Evolutionary conservation across 2,329 filamentous ascomycete genomes (phyloP).

Genomic region (Apiospora aurea): DNA sequence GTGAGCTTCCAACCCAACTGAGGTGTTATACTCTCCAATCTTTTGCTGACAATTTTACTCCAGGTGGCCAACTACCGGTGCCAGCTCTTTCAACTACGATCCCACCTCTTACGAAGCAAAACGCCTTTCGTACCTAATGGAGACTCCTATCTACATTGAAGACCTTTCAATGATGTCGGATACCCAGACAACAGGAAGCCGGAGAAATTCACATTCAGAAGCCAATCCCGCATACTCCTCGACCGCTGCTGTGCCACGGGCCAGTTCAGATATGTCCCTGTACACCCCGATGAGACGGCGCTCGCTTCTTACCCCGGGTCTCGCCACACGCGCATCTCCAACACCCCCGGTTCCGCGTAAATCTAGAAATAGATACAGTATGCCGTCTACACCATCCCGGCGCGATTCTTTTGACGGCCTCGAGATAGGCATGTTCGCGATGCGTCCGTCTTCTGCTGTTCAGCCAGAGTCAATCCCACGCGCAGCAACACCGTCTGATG

Average conservation of each 20-base stretch:
- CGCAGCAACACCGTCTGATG: constrained; percentile 59
- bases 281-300: constrained; percentile 43
- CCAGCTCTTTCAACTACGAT: constrained; percentile 53
- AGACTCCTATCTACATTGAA: constrained; percentile 44
- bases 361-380: constrained; percentile 32
- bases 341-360: constrained; percentile 27
- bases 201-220: constrained; percentile 46
- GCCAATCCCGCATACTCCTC: constrained; percentile 26
- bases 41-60: constrained; percentile 10
- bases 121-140: constrained; percentile 49
- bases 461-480: constrained; percentile 39
- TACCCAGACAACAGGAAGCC: constrained; percentile 43
- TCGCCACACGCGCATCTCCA: constrained; percentile 39
- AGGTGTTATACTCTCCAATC: constrained; percentile 21
- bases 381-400: constrained; percentile 35
- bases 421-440: constrained; percentile 26
- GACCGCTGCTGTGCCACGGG: constrained; percentile 43
- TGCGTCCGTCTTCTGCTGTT: constrained; percentile 8
- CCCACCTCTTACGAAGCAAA: constrained; percentile 54
- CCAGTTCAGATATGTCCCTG: constrained; percentile 52
- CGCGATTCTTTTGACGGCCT: constrained; percentile 35
- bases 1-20: not conserved
- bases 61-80: constrained; percentile 43
- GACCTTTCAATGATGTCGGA: constrained; percentile 44
- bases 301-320: constrained; percentile 39